Percentiles rank a stretch among this genome's conserved stretches.
Conservation (phyloP, 129 eudicot species). For the Dittrichia graveolens region DNA sequence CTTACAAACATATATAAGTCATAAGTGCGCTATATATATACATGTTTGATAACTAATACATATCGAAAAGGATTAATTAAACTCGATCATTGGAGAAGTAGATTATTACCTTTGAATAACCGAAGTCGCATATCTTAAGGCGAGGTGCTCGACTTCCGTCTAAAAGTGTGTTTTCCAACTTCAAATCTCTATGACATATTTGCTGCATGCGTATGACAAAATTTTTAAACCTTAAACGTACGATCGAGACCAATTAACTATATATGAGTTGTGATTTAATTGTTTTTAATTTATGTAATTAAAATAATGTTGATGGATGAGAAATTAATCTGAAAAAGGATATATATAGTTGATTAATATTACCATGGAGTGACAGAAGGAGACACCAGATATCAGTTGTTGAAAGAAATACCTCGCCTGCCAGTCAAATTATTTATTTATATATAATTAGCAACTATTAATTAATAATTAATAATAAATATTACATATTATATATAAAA, state of each 20-base stretch:
- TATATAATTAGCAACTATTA: background rate
- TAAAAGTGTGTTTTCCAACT: slow-evolving; percentile 77
- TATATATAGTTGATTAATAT: no score
- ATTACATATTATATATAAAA: background rate
- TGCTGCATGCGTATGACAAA: slow-evolving; percentile 55
- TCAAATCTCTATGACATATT: slow-evolving; percentile 92
- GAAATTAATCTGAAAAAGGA: no score
- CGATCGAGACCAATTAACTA: background rate
- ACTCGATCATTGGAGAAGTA: background rate
- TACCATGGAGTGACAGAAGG: slow-evolving; percentile 79
- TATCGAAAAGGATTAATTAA: background rate
- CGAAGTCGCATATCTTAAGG: slow-evolving; percentile 87
- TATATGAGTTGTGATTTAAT: background rate
- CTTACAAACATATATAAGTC: no score
- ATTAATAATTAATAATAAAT: background rate
- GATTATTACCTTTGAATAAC: slow-evolving; percentile 78
- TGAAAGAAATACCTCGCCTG: slow-evolving; percentile 89
- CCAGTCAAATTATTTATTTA: slow-evolving; percentile 37
- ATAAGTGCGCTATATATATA: no score
- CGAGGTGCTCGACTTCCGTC: slow-evolving; percentile 92
- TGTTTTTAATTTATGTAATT: background rate
- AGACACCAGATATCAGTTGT: slow-evolving; percentile 76
- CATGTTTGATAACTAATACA: background rate
- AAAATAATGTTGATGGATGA: no score
- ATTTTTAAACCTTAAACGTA: background rate